Base-by-base conservation (phyloP, 1,284 basidiomycete species). In the Malassezia sp. region DNA sequence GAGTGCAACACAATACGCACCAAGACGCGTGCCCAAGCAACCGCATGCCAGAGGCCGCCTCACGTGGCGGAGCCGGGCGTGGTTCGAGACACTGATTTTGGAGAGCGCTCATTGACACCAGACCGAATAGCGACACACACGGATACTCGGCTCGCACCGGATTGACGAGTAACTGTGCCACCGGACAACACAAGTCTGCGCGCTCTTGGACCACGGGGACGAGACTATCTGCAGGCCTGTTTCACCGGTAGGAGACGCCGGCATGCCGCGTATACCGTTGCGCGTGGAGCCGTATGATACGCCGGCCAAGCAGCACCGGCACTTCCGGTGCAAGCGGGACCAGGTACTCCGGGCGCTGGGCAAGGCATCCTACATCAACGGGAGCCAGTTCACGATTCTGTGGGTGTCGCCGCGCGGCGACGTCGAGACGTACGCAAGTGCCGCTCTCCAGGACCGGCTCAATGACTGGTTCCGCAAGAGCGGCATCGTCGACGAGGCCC, bases 311-410 rank as follows among this genome's bases (percentile, higher is more conserved):
- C 75, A 75, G 54, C 75, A 74, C 39, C 65, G 75, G 11, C 75
- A 76, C 57, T 76, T 72, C 68, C 75, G 75, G 59, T 73, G 74
- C 46, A 76, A 76, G 54, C 72, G 75, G 49, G 75, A 76, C 55
- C 71, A 75, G 45, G 73, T 77, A 48, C 70, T 77, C 1, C 72
- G 74, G 24, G 69, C 73, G 0, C 71, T 77, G 14, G 76, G 76
- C 52, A 70, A 67, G 29, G 56, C 65, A 2, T 63, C 61, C 14
- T 63, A 63, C 61, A 75, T 76, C 70, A 76, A 76, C 58, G 76
- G 75, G 14, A 72, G 70, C 17, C 75, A 77, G 51, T 77, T 75
- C 60, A 74, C 76, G 45, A 73, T 77, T 50, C 61, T 76, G 41
- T 75, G 73, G 69, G 74, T 77, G 44, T 73, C 72, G 3, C 73